Conservation (phyloP, 352 stramenopile species). For the Pythium guiyangense region DNA sequence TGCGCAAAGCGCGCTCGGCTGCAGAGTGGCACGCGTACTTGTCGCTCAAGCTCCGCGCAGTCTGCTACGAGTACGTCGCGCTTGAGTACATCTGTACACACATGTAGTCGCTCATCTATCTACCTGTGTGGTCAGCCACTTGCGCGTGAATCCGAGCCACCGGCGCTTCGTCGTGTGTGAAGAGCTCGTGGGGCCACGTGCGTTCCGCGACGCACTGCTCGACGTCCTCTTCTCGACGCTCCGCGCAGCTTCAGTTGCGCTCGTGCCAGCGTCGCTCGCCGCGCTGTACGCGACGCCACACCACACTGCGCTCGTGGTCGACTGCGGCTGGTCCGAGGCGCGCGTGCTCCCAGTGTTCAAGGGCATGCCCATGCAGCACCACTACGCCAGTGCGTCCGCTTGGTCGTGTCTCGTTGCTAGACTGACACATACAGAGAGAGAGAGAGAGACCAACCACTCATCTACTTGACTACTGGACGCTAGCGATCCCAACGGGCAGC, state of each 20-base stretch:
- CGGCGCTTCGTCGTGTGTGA: conserved; percentile 77
- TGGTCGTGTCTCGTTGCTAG: neutral
- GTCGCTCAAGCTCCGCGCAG: conserved; percentile 42
- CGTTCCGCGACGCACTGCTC: conserved; percentile 61
- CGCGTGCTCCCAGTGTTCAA: conserved; percentile 80
- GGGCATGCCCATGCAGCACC: conserved; percentile 66
- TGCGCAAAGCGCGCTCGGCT: conserved; percentile 26
- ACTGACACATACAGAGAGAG: too few species aligned
- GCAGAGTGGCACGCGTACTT: conserved; percentile 47
- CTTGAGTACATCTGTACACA: neutral
- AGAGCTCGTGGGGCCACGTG: conserved; percentile 58
- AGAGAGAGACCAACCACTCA: neutral
- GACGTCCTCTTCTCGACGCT: conserved; percentile 57
- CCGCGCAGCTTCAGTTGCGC: conserved; percentile 59
- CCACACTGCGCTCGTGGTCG: conserved; percentile 72
- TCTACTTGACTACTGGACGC: too few species aligned
- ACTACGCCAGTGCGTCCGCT: conserved; percentile 48
- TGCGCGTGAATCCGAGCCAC: conserved; percentile 72
- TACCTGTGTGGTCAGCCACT: conserved; percentile 22
- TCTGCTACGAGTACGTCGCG: conserved; percentile 71
- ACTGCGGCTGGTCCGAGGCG: conserved; percentile 75
- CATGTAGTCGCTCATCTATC: neutral
- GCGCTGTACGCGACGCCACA: conserved; percentile 71
- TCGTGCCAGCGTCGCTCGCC: conserved; percentile 61
- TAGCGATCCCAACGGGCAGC: conserved; percentile 43